Conservation (phyloP, 495 filamentous ascomycete genomes). For the Penicillium fimorum region DNA sequence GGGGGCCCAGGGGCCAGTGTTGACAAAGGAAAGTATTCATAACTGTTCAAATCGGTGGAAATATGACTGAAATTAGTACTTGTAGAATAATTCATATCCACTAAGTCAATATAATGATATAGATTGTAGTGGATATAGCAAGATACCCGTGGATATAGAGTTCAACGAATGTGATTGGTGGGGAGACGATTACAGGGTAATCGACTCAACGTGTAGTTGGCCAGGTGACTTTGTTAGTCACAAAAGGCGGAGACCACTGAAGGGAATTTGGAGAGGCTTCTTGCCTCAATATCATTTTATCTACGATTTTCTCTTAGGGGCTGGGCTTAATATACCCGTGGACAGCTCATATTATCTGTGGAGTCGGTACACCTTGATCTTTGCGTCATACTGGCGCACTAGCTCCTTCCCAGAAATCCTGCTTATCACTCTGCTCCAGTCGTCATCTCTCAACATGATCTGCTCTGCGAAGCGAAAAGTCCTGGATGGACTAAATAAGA, state of each 20-base stretch:
- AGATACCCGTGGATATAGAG: neutral
- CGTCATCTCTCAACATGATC: slow-evolving; percentile 39
- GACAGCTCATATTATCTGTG: neutral
- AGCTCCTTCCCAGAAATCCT: slow-evolving; percentile 24
- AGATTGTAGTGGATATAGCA: neutral
- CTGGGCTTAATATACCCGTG: neutral
- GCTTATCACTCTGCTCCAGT: slow-evolving; percentile 19
- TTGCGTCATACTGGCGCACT: slow-evolving; percentile 47
- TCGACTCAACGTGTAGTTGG: slow-evolving; percentile 1
- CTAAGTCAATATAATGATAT: neutral
- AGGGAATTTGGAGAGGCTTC: neutral
- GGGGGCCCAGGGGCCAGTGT: neutral
- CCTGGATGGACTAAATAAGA: slow-evolving; percentile 66
- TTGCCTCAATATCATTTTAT: neutral
- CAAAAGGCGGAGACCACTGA: neutral
- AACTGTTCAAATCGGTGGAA: neutral
- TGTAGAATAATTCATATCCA: neutral
- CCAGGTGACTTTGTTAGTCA: slow-evolving; percentile 16
- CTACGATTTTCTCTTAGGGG: neutral
- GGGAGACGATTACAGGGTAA: slow-evolving; percentile 4
- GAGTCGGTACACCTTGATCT: slow-evolving; percentile 6
- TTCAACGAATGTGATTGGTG: slow-evolving; percentile 9
- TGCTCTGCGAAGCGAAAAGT: slow-evolving; percentile 55
- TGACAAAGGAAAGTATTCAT: neutral
- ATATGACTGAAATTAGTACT: neutral